Evolutionary conservation across 2,329 filamentous ascomycete species (phyloP).

Genomic region (Penicillium sp.): DNA sequence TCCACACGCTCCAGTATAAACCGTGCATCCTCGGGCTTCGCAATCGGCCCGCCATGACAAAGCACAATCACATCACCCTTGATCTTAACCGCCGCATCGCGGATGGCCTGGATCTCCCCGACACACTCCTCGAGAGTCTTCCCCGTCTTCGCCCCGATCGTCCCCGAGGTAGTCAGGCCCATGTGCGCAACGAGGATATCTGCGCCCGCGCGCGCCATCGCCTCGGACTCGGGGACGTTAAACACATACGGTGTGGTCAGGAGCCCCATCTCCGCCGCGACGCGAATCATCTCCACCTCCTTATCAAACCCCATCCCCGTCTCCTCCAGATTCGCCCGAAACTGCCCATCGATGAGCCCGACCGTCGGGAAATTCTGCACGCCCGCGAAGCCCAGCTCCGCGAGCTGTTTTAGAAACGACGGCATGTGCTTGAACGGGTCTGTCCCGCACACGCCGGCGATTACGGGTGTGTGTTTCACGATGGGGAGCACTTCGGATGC

Average conservation of each 20-base stretch:
- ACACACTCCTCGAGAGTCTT: slow-evolving; percentile 70
- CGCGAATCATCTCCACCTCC: slow-evolving; percentile 69
- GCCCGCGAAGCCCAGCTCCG: slow-evolving; percentile 68
- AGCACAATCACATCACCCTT: slow-evolving; percentile 67
- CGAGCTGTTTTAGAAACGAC: slow-evolving; percentile 64
- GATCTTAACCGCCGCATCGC: slow-evolving; percentile 62
- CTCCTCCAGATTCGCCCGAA: slow-evolving; percentile 71
- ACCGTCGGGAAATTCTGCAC: slow-evolving; percentile 78
- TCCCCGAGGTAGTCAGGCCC: slow-evolving; percentile 68
- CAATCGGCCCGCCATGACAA: slow-evolving; percentile 74
- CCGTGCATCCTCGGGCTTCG: slow-evolving; percentile 65
- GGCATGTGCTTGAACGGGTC: slow-evolving; percentile 71
- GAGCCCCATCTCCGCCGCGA: slow-evolving; percentile 64
- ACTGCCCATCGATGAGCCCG: slow-evolving; percentile 70
- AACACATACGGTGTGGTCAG: slow-evolving; percentile 75
- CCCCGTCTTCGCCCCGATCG: slow-evolving; percentile 67
- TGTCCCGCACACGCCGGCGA: slow-evolving; percentile 73
- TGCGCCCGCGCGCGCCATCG: slow-evolving; percentile 68
- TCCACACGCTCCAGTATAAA: slow-evolving; percentile 65
- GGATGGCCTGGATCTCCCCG: slow-evolving; percentile 64
- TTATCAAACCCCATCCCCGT: slow-evolving; percentile 71
- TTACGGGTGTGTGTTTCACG: slow-evolving; percentile 66
- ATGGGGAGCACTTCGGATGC: slow-evolving; percentile 70
- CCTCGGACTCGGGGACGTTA: slow-evolving; percentile 62
- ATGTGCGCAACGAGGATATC: slow-evolving; percentile 73